phyloP scores from a whole-genome alignment of 1,139 yeast species.

The Zygoascus sp. region DNA sequence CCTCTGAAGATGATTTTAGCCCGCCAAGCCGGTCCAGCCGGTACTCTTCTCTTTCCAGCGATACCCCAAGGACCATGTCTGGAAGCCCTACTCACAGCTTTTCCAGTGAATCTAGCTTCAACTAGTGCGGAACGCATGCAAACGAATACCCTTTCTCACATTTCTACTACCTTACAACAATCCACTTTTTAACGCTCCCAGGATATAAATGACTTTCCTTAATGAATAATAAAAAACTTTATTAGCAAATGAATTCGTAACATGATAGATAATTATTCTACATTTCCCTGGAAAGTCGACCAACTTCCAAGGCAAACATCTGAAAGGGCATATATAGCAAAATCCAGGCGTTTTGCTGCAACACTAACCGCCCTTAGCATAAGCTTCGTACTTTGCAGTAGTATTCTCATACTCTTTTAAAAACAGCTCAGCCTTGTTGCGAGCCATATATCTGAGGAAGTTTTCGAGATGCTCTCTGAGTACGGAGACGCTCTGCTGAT shows the following conservation, averaged over 20 bases:
- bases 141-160: too few relatives aligned
- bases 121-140: too few relatives aligned
- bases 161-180: too few relatives aligned
- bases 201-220: not conserved
- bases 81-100: not conserved
- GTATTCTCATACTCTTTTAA: slow-evolving; percentile 48
- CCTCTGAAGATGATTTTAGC: slow-evolving; percentile 10
- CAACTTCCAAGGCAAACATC: not conserved
- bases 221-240: slow-evolving; percentile 5
- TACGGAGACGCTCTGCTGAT: slow-evolving; percentile 60
- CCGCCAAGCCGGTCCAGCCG: not conserved
- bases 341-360: slow-evolving; percentile 6
- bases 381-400: slow-evolving; percentile 59
- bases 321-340: too few relatives aligned
- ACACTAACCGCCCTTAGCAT: slow-evolving; percentile 34
- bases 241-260: not conserved
- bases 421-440: slow-evolving; percentile 47
- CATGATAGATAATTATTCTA: slow-evolving; percentile 3
- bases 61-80: not conserved
- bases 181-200: not conserved
- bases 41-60: not conserved
- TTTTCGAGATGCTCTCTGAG: slow-evolving; percentile 52
- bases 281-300: not conserved
- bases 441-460: slow-evolving; percentile 47
- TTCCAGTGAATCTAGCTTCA: not conserved